Evolutionary conservation across 306 rosid species (phyloP).

Genomic region (Acacia melanoxylon): DNA sequence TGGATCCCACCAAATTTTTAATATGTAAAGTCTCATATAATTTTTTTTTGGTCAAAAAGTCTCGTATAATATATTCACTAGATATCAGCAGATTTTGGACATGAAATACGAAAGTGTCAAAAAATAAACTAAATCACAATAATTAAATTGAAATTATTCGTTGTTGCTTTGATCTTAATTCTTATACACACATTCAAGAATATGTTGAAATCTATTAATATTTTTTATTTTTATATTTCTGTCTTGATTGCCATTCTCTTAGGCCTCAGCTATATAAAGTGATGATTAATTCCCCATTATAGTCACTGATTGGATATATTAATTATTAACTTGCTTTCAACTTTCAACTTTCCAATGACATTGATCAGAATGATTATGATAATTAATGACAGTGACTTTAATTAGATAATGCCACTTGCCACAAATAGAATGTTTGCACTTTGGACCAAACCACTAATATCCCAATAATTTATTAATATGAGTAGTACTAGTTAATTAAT

Average conservation of each 20-base stretch:
- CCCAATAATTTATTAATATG: neutral
- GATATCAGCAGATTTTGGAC: neutral
- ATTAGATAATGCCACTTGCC: neutral
- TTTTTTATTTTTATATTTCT: neutral
- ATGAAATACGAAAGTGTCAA: neutral
- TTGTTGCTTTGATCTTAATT: neutral
- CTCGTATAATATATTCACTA: neutral
- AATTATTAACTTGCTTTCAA: slow-evolving; percentile 1
- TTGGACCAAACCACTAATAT: neutral
- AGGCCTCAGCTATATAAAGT: neutral
- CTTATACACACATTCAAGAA: neutral
- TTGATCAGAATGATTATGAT: slow-evolving; percentile 2
- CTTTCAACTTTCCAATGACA: neutral
- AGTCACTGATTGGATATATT: neutral
- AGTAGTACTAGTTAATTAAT: too few species aligned
- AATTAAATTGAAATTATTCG: neutral
- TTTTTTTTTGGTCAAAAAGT: too few species aligned
- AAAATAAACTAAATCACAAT: neutral
- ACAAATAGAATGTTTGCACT: slow-evolving; percentile 1
- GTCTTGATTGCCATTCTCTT: too few species aligned
- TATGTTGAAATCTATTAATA: neutral
- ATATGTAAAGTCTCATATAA: neutral
- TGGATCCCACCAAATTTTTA: neutral
- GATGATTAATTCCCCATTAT: neutral
- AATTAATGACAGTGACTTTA: neutral